These are phyloP conservation scores for Taphrina wiesneri DNA, from an alignment of 1,139 yeast genomes.

Conservation along the genomic window DNA sequence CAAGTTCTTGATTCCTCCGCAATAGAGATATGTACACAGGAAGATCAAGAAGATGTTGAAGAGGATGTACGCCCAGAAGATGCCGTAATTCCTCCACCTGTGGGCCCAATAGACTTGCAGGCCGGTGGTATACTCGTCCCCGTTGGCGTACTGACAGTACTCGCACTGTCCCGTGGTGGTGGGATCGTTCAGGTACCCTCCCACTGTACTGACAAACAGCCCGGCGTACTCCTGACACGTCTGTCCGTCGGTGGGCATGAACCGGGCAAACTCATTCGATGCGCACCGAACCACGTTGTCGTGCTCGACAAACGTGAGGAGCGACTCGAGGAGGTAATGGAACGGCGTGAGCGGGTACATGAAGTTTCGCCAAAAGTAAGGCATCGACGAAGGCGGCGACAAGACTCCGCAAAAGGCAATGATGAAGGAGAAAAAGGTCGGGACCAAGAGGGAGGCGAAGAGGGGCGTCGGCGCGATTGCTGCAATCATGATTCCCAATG, in stretches of 20 bases:
- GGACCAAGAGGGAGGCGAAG: slow-evolving; percentile 60
- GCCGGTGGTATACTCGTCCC: slow-evolving; percentile 56
- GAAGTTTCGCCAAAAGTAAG: slow-evolving; percentile 64
- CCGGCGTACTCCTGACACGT: slow-evolving; percentile 61
- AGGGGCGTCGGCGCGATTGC: slow-evolving; percentile 64
- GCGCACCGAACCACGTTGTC: slow-evolving; percentile 59
- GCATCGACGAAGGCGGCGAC: slow-evolving; percentile 59
- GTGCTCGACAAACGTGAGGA: slow-evolving; percentile 58
- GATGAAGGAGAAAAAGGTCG: slow-evolving; percentile 56
- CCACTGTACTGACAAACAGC: slow-evolving; percentile 45
- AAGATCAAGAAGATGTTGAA: slow-evolving; percentile 47
- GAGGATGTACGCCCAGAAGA: slow-evolving; percentile 54
- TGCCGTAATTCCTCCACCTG: slow-evolving; percentile 64
- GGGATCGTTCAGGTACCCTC: slow-evolving; percentile 61
- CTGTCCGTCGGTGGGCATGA: slow-evolving; percentile 55
- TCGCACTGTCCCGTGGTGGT: slow-evolving; percentile 56
- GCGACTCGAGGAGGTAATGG: slow-evolving; percentile 64
- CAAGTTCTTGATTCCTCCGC: slow-evolving; percentile 17
- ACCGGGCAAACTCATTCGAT: slow-evolving; percentile 53
- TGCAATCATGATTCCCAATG: slow-evolving; percentile 57
- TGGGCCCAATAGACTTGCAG: slow-evolving; percentile 53
- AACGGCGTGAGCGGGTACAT: slow-evolving; percentile 72
- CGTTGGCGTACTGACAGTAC: slow-evolving; percentile 59
- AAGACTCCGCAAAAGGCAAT: slow-evolving; percentile 63
- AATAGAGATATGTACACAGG: slow-evolving; percentile 16